phyloP scores from a whole-genome alignment of 495 filamentous ascomycete species.

The Paragyromitra xinjiangensis region DNA sequence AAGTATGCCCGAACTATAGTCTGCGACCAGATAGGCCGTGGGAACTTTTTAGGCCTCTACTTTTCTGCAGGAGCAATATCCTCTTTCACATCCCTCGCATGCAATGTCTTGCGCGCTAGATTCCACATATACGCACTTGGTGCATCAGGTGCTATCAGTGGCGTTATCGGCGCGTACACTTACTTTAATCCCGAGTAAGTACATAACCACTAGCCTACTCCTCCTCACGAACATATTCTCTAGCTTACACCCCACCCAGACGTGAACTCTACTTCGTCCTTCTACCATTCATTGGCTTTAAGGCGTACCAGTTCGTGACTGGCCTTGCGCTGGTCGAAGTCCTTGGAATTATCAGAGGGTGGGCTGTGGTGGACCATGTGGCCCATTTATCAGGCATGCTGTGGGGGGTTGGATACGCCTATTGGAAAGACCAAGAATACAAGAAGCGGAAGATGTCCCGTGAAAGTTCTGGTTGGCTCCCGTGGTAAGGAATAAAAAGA shows the following conservation, averaged over 20 bases:
- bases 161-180: slow-evolving; percentile 73
- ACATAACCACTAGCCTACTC: neutral
- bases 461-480: slow-evolving; percentile 17
- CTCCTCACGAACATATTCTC: neutral
- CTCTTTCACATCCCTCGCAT: slow-evolving; percentile 69
- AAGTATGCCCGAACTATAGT: slow-evolving; percentile 59
- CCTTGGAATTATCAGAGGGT: slow-evolving; percentile 59
- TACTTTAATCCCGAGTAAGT: slow-evolving; percentile 67
- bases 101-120: slow-evolving; percentile 65
- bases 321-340: slow-evolving; percentile 63
- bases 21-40: slow-evolving; percentile 88
- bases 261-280: slow-evolving; percentile 64
- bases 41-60: slow-evolving; percentile 82
- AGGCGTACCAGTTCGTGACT: slow-evolving; percentile 63
- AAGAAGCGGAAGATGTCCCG: slow-evolving; percentile 39
- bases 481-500: slow-evolving; percentile 14
- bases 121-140: slow-evolving; percentile 70
- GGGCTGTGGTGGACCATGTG: slow-evolving; percentile 67
- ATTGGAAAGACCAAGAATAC: slow-evolving; percentile 48
- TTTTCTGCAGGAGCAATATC: slow-evolving; percentile 72
- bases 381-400: slow-evolving; percentile 74
- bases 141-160: slow-evolving; percentile 76
- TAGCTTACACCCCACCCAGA: slow-evolving; percentile 11
- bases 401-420: slow-evolving; percentile 49
- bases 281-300: slow-evolving; percentile 62